Evolutionary conservation across 1,284 basidiomycete species (phyloP).

Genomic region (Afroboletus lepidellus): DNA sequence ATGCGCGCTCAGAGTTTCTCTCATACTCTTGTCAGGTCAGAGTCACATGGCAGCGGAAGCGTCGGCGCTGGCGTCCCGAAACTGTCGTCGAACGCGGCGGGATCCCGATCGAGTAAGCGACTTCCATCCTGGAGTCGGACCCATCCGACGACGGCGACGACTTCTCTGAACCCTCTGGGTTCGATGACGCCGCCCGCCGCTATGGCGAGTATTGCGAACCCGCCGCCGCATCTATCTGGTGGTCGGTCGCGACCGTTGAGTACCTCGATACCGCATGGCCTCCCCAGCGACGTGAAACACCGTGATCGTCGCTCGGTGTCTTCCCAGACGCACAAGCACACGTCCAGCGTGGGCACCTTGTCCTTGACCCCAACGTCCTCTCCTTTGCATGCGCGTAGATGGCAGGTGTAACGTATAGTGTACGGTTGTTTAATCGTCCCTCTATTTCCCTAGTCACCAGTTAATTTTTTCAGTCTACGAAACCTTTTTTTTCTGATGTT

Average conservation of each 20-base stretch:
- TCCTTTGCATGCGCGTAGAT: neutral
- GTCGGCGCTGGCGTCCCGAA: neutral
- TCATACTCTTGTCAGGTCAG: neutral
- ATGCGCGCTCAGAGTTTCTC: slow-evolving; percentile 15
- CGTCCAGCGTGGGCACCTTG: neutral
- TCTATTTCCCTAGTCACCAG: neutral
- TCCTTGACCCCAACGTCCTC: neutral
- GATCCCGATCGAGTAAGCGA: slow-evolving; percentile 6
- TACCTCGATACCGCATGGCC: neutral
- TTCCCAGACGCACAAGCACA: slow-evolving; percentile 4
- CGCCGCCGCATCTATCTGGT: neutral
- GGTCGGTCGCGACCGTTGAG: slow-evolving; percentile 1
- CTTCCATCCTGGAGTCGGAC: slow-evolving; percentile 17
- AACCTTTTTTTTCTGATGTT: neutral
- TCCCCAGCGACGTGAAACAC: neutral
- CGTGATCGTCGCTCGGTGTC: slow-evolving; percentile 4
- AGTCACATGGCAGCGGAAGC: slow-evolving; percentile 4
- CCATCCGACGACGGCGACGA: slow-evolving; percentile 1
- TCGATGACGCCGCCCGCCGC: neutral
- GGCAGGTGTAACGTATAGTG: neutral
- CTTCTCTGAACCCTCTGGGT: neutral
- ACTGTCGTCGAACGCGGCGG: slow-evolving; percentile 12
- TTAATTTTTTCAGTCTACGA: neutral
- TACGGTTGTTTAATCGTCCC: neutral
- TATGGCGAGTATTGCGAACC: neutral